Evolutionary conservation across 352 stramenopile species (phyloP), one percentile per base, ranked within the genome.

Genomic region (Pythium sukuiense): DNA sequence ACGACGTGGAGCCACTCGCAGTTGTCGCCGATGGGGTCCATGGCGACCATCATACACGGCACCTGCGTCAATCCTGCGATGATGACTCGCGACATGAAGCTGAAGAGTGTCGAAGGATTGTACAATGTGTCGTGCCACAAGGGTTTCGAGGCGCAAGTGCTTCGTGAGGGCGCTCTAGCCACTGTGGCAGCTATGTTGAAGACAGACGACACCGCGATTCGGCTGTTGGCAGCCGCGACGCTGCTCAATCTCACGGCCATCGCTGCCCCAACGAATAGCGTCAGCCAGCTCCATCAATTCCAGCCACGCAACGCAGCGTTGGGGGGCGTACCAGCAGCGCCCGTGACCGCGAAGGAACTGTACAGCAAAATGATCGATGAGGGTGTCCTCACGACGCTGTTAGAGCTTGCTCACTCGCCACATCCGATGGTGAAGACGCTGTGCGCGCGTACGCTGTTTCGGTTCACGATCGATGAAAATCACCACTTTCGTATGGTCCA

Each of bases 401-500:
- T 95, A 4, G 83, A 95, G 59, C 73, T 95, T 41, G 65, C 80
- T 1, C 87, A 93, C 55, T 85, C 80, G 26, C 71, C 79, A 3
- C 77, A 91, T 54, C 56, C 74, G 29, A 89, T 79, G 1, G 74
- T 88, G 37, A 94, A 94, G 55, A 65, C 81, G 2, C 73, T 87
- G 45, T 92, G 84, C n/a, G 86, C 83, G 0, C 83, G 82, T 37
- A 71, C 81, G 16, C 52, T 94, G 14, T 81, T 91, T 12, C 82
- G 84, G n/a, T 84, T 94, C 30, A 88, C 82, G 6, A 76, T 83
- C 32, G 83, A 94, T 49, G 86, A 94, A 24, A 68, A 77, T 1
- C 79, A 90, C 20, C 86, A 93, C 71, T 90, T 92, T 56, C 73
- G 81, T 3, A 83, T 94, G 70, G 84, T 94, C 9, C 86, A 92